Percentiles rank a stretch among this genome's conserved stretches.
These are phyloP conservation scores for Neofusicoccum ribis DNA, from an alignment of 2,329 filamentous ascomycete genomes.

Conservation along the genomic window DNA sequence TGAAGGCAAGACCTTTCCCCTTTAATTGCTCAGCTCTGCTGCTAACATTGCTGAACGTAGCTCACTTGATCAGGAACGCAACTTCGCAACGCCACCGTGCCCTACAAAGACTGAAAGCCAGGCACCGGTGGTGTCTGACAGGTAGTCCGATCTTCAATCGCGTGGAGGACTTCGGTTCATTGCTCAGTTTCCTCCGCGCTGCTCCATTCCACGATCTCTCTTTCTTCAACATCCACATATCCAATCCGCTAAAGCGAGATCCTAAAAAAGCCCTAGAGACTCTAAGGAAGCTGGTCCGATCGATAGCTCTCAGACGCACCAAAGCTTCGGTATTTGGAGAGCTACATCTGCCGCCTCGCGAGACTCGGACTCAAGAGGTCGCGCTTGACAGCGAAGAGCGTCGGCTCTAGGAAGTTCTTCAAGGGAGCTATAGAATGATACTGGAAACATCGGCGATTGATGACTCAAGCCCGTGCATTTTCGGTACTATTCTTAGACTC, in stretches of 20 bases:
- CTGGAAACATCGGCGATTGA: background rate
- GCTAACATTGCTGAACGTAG: background rate
- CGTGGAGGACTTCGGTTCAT: conserved; percentile 19
- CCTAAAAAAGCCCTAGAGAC: background rate
- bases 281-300: background rate
- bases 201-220: conserved; percentile 7
- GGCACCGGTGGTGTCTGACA: conserved; percentile 18
- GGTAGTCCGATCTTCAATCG: conserved; percentile 7
- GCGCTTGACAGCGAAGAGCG: conserved; percentile 21
- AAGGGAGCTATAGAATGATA: conserved; percentile 20
- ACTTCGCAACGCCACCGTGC: too few relatives aligned
- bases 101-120: background rate
- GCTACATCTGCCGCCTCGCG: conserved; percentile 24
- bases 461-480: conserved; percentile 22
- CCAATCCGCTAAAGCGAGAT: background rate
- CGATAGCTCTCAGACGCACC: background rate
- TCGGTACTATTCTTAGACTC: conserved; percentile 29
- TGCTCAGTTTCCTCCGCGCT: conserved; percentile 10
- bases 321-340: background rate
- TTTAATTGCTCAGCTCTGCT: too few relatives aligned
- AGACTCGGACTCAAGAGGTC: conserved; percentile 22
- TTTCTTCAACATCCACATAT: conserved; percentile 12
- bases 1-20: background rate
- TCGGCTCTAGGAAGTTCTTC: conserved; percentile 29
- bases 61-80: background rate